A percentile compares a stretch with the other conserved stretches of the same genome.
phyloP scores from a whole-genome alignment of 345 rosid genomes.

The Populus deltoides region DNA sequence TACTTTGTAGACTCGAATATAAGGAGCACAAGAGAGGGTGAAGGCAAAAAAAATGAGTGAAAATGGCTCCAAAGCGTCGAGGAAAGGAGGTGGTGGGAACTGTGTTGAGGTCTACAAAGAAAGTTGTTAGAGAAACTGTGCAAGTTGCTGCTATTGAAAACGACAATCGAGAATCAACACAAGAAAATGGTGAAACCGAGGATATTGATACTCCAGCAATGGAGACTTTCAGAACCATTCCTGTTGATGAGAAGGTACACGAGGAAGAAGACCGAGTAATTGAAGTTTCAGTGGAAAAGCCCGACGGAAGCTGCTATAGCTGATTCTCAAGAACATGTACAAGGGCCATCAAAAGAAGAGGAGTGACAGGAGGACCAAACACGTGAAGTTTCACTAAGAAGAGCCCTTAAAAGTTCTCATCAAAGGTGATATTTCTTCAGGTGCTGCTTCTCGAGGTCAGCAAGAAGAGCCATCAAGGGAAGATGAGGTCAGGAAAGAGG shows the following conservation, averaged over 20 bases:
- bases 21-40: too few relatives aligned
- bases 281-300: not conserved
- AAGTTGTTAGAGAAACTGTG: conserved; percentile 39
- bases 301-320: not conserved
- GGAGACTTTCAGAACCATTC: conserved; percentile 1
- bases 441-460: not conserved
- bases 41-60: too few relatives aligned
- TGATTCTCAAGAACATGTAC: not conserved
- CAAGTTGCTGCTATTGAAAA: conserved; percentile 24
- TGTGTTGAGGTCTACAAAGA: conserved; percentile 36
- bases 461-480: not conserved
- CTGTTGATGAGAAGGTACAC: conserved; percentile 2
- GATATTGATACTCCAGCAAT: not conserved
- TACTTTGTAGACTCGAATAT: not conserved
- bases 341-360: not conserved
- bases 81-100: conserved; percentile 15
- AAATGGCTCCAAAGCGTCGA: conserved; percentile 46
- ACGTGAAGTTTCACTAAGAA: not conserved
- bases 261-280: conserved; percentile 3
- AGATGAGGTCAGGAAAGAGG: not conserved
- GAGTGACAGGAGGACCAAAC: not conserved
- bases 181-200: not conserved
- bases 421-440: too few relatives aligned
- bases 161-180: conserved; percentile 9
- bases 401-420: too few relatives aligned